Percentiles rank a stretch among this genome's conserved stretches.
These are phyloP conservation scores for Reticulascus tulasneorum DNA, from an alignment of 2,329 filamentous ascomycete species.

Conservation along the genomic window DNA sequence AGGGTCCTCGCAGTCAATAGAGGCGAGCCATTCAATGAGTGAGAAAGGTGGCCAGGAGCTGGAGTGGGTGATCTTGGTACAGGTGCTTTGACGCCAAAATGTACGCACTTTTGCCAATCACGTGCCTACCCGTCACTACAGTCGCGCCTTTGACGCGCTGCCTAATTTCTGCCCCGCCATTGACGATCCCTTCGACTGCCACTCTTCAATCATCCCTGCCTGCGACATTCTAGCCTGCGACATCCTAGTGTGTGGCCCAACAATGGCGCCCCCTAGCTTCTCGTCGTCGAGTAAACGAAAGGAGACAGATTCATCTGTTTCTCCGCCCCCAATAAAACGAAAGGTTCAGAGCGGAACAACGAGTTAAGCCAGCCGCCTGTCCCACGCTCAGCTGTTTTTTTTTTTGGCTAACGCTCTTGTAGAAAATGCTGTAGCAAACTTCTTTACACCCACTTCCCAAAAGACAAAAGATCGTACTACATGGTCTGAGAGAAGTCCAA, in stretches of 20 bases:
- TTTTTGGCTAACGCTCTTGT: background rate
- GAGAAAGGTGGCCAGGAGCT: no score
- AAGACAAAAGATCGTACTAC: constrained; percentile 72
- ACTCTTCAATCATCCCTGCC: no score
- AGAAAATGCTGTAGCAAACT: constrained; percentile 72
- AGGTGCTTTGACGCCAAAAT: background rate
- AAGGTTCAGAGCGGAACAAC: constrained; percentile 49
- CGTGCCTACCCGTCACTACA: constrained; percentile 3
- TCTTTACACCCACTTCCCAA: constrained; percentile 84
- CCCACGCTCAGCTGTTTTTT: background rate
- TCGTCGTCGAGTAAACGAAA: constrained; percentile 28
- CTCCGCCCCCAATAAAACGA: constrained; percentile 50
- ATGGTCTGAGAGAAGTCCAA: constrained; percentile 64
- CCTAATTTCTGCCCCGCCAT: no score
- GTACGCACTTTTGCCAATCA: background rate
- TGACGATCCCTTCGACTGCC: no score
- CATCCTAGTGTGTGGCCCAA: no score
- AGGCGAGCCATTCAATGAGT: background rate
- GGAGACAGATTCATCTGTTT: constrained; percentile 38
- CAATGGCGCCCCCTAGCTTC: constrained; percentile 9
- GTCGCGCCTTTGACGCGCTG: constrained; percentile 4
- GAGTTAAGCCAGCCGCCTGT: constrained; percentile 30
- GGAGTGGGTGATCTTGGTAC: background rate
- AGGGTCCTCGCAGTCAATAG: no score
- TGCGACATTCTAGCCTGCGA: no score